Conservation (phyloP, 148 eudicot genomes). For the Amaranthus cruentus region DNA sequence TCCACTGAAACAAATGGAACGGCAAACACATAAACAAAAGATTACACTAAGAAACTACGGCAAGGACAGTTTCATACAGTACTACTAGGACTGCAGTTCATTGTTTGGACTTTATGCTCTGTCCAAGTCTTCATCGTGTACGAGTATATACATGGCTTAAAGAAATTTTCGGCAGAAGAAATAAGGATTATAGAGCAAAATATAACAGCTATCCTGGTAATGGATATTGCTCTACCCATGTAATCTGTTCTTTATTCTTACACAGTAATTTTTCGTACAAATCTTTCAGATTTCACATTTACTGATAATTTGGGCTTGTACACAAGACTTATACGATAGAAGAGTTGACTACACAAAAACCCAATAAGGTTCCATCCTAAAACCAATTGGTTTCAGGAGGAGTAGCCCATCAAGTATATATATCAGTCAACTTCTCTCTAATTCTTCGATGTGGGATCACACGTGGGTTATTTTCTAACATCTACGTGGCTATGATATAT, state of each 20-base stretch:
- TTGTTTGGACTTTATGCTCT: no score
- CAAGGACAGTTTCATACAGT: neutral
- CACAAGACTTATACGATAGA: no score
- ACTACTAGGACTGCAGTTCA: neutral
- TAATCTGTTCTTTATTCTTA: neutral
- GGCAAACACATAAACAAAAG: neutral
- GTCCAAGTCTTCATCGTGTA: no score
- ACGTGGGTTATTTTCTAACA: no score
- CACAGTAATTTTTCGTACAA: neutral
- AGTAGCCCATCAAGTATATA: no score
- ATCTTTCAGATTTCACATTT: neutral
- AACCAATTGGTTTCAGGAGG: no score
- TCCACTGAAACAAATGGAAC: slow-evolving; percentile 41
- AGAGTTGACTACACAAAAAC: no score
- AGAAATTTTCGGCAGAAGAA: neutral
- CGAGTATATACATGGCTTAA: neutral
- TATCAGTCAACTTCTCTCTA: no score
- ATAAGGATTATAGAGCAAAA: neutral
- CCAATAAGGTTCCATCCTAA: no score
- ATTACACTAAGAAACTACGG: neutral
- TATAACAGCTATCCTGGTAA: neutral
- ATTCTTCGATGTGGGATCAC: no score
- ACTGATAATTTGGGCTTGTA: no score
- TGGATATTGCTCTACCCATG: neutral
- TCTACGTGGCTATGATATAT: no score